phyloP scores from a whole-genome alignment of 495 filamentous ascomycete genomes.

The Platismatia glauca region DNA sequence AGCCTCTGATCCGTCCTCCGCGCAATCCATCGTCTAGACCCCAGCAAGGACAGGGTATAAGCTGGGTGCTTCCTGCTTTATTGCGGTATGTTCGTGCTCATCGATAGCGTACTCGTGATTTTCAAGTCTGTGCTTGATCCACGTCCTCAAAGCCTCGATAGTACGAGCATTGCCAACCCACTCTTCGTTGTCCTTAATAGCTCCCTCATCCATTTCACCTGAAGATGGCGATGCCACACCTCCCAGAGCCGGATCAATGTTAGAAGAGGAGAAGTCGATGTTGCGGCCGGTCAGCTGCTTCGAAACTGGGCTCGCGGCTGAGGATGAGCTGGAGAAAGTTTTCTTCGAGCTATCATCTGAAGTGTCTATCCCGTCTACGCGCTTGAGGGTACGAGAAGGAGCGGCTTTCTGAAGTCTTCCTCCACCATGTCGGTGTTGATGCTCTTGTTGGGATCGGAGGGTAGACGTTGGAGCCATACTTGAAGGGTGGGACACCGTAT shows the following conservation, averaged over 20 bases:
- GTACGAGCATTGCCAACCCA: constrained; percentile 81
- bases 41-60: constrained; percentile 15
- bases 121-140: constrained; percentile 56
- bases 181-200: constrained; percentile 50
- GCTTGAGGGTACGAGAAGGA: constrained; percentile 31
- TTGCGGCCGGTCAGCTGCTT: constrained; percentile 34
- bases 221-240: constrained; percentile 30
- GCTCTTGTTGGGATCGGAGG: constrained; percentile 72
- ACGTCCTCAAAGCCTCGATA: constrained; percentile 63
- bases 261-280: constrained; percentile 35
- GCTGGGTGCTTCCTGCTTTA: constrained; percentile 14
- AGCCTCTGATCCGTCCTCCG: background rate
- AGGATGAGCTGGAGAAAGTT: constrained; percentile 28
- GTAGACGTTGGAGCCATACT: constrained; percentile 65
- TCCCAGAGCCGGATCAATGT: constrained; percentile 48
- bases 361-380: constrained; percentile 44
- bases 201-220: constrained; percentile 38
- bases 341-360: constrained; percentile 43
- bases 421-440: constrained; percentile 74
- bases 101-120: constrained; percentile 44
- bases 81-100: background rate
- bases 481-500: constrained; percentile 41
- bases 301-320: constrained; percentile 36
- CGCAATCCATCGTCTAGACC: background rate
- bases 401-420: constrained; percentile 73